Conservation (phyloP, 805 yeast genomes). For the Pichia insulana region DNA sequence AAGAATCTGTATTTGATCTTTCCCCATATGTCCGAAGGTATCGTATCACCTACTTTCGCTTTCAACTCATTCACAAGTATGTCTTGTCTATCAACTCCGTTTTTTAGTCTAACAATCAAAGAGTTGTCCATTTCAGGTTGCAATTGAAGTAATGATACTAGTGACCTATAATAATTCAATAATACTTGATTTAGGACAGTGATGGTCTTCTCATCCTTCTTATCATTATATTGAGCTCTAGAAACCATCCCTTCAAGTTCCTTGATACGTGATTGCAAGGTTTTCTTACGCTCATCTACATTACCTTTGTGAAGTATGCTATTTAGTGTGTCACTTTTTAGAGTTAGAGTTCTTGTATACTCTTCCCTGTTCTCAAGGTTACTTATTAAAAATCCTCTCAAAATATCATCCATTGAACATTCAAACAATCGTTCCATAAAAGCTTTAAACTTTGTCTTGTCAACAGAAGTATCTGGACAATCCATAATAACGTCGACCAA, state of each 20-base stretch:
- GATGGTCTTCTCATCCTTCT: slow-evolving; percentile 2
- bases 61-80: slow-evolving; percentile 10
- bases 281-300: not conserved
- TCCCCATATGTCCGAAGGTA: not conserved
- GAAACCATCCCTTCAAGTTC: slow-evolving; percentile 4
- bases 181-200: slow-evolving; percentile 7
- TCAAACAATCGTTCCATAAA: slow-evolving; percentile 14
- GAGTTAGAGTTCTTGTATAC: slow-evolving; percentile 5
- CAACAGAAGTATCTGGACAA: slow-evolving; percentile 8
- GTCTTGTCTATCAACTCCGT: slow-evolving; percentile 13
- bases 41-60: slow-evolving; percentile 7
- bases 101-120: slow-evolving; percentile 3
- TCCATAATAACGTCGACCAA: slow-evolving; percentile 13
- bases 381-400: slow-evolving; percentile 1
- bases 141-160: slow-evolving; percentile 1
- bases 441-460: slow-evolving; percentile 11
- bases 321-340: slow-evolving; percentile 7
- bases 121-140: not conserved
- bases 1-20: not conserved
- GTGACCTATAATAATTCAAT: slow-evolving; percentile 3
- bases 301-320: not conserved
- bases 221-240: not conserved
- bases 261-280: not conserved
- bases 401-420: slow-evolving; percentile 7
- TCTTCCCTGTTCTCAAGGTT: not conserved